phyloP scores from a whole-genome alignment of 768 basidiomycete species.

The Filobasidium floriforme region DNA sequence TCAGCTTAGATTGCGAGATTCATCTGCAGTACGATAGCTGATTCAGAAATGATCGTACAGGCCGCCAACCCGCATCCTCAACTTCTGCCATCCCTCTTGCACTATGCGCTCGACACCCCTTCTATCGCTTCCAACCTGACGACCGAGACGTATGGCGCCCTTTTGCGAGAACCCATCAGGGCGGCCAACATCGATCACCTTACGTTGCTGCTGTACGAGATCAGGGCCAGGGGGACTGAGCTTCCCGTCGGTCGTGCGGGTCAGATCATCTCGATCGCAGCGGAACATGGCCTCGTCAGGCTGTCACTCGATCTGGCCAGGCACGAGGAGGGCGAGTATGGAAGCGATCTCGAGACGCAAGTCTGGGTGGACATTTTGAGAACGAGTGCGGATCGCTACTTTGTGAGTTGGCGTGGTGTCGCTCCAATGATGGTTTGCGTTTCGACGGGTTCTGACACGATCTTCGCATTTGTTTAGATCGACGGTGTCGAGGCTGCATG shows the following conservation, averaged over 20 bases:
- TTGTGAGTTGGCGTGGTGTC: slow-evolving; percentile 53
- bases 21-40: no score
- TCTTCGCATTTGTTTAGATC: slow-evolving; percentile 48
- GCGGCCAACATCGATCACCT: slow-evolving; percentile 59
- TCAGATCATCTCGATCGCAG: slow-evolving; percentile 53
- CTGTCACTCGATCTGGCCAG: slow-evolving; percentile 66
- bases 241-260: slow-evolving; percentile 53
- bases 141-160: slow-evolving; percentile 34
- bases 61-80: slow-evolving; percentile 37
- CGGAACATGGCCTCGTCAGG: slow-evolving; percentile 54
- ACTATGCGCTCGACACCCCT: slow-evolving; percentile 48
- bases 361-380: slow-evolving; percentile 64
- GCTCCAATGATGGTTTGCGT: not conserved
- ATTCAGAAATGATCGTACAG: slow-evolving; percentile 28
- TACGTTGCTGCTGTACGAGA: slow-evolving; percentile 56
- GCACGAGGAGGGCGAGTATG: slow-evolving; percentile 55
- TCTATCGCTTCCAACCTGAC: slow-evolving; percentile 50
- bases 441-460: not conserved
- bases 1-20: slow-evolving; percentile 37
- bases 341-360: slow-evolving; percentile 50
- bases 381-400: slow-evolving; percentile 58
- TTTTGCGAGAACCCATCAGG: slow-evolving; percentile 55
- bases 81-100: slow-evolving; percentile 48
- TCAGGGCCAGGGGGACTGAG: slow-evolving; percentile 53
- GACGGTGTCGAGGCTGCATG: slow-evolving; percentile 63